phyloP scores from a whole-genome alignment of 2,329 filamentous ascomycete species.

The Chrysoporthe deuterocubensis region DNA sequence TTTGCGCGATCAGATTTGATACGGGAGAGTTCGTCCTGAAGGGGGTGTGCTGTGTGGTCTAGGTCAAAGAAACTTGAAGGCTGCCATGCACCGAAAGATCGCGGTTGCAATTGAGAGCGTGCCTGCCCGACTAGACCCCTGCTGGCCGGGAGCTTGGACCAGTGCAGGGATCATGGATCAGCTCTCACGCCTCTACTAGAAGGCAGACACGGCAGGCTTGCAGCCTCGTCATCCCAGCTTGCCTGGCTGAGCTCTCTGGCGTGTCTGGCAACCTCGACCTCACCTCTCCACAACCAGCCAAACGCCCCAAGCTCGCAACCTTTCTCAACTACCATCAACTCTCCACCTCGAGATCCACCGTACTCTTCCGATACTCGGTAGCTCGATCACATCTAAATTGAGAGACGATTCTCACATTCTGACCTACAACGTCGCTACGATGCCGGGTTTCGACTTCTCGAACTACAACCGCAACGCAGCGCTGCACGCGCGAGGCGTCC shows the following conservation, averaged over 20 bases:
- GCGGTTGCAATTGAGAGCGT: conserved; percentile 13
- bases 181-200: conserved; percentile 2
- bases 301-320: conserved; percentile 6
- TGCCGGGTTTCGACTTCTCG: conserved; percentile 99
- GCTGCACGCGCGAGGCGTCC: conserved; percentile 90
- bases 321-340: conserved; percentile 12
- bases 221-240: conserved; percentile 59
- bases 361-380: background rate
- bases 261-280: conserved; percentile 17
- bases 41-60: background rate
- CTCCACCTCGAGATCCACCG: conserved; percentile 1
- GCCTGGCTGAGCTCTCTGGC: conserved; percentile 24
- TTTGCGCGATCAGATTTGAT: background rate
- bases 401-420: conserved; percentile 8
- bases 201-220: conserved; percentile 49
- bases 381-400: background rate
- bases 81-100: conserved; percentile 18
- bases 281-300: conserved; percentile 5
- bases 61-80: conserved; percentile 17
- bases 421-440: conserved; percentile 50
- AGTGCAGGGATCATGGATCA: conserved; percentile 25
- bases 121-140: conserved; percentile 26
- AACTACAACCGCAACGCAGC: conserved; percentile 99
- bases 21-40: background rate
- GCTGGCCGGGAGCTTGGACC: conserved; percentile 31